Percentiles rank a stretch among this genome's conserved stretches.
phyloP scores from a whole-genome alignment of 768 basidiomycete genomes.

The Suillus spraguei region DNA sequence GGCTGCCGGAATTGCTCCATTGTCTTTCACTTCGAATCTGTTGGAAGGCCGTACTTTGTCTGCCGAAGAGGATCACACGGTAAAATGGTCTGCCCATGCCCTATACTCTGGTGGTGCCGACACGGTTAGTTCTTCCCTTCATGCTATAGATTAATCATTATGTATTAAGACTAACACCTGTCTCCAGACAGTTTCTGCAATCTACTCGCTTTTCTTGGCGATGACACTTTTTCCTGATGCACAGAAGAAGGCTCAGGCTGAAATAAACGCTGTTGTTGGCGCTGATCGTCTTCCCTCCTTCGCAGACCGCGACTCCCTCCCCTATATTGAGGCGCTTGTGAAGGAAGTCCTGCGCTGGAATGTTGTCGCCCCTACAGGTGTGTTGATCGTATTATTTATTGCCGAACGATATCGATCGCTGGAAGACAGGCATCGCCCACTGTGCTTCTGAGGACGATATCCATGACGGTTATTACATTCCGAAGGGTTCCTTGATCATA shows the following conservation, averaged over 20 bases:
- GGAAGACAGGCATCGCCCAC: slow-evolving; percentile 39
- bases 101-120: slow-evolving; percentile 59
- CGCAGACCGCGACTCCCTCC: slow-evolving; percentile 57
- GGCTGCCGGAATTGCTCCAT: slow-evolving; percentile 49
- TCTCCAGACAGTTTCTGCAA: slow-evolving; percentile 58
- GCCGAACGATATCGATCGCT: slow-evolving; percentile 30
- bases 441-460: slow-evolving; percentile 59
- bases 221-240: slow-evolving; percentile 59
- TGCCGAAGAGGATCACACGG: neutral
- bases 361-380: slow-evolving; percentile 40
- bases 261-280: slow-evolving; percentile 63
- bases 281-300: slow-evolving; percentile 61
- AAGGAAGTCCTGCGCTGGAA: slow-evolving; percentile 58
- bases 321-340: slow-evolving; percentile 60
- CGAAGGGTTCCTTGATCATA: slow-evolving; percentile 41
- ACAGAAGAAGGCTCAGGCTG: slow-evolving; percentile 60
- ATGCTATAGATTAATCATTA: neutral
- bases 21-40: slow-evolving; percentile 56
- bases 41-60: slow-evolving; percentile 38
- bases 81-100: slow-evolving; percentile 40
- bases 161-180: slow-evolving; percentile 5
- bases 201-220: slow-evolving; percentile 64
- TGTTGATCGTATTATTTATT: slow-evolving; percentile 45
- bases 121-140: slow-evolving; percentile 29
- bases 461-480: slow-evolving; percentile 63